Percentiles rank a stretch among this genome's conserved stretches.
Evolutionary conservation across 768 basidiomycete species (phyloP).

Genomic region (Melanogaster broomeanus): DNA sequence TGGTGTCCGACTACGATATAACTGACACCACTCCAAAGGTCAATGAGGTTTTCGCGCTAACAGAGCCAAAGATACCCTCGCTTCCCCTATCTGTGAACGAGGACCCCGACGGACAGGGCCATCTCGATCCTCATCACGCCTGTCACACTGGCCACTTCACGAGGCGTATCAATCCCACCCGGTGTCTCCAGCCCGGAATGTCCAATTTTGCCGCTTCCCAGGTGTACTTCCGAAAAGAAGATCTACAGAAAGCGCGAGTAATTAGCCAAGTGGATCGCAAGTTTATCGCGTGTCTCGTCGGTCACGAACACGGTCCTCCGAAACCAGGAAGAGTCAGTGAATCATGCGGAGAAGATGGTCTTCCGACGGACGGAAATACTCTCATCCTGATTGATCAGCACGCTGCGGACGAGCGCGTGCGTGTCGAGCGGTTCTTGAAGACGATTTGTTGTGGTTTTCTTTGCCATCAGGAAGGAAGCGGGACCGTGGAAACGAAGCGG

Average conservation of each 20-base stretch:
- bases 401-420: slow-evolving; percentile 94
- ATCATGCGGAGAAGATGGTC: slow-evolving; percentile 11
- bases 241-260: slow-evolving; percentile 58
- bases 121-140: slow-evolving; percentile 1
- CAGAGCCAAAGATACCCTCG: slow-evolving; percentile 50
- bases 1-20: slow-evolving; percentile 1
- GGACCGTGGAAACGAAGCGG: slow-evolving; percentile 40
- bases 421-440: slow-evolving; percentile 81
- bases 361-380: slow-evolving; percentile 22
- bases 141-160: slow-evolving; percentile 15
- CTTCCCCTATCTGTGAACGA: slow-evolving; percentile 15
- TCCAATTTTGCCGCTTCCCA: slow-evolving; percentile 20
- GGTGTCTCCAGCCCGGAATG: slow-evolving; percentile 10
- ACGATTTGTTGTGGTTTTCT: slow-evolving; percentile 75
- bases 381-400: slow-evolving; percentile 94
- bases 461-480: slow-evolving; percentile 34
- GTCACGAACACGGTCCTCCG: slow-evolving; percentile 20
- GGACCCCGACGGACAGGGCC: slow-evolving; percentile 10
- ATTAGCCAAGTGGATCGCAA: slow-evolving; percentile 89
- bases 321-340: slow-evolving; percentile 15
- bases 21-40: slow-evolving; percentile 37
- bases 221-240: slow-evolving; percentile 48
- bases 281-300: slow-evolving; percentile 78
- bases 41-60: slow-evolving; percentile 54
- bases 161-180: slow-evolving; percentile 5